Base-by-base conservation (phyloP, 768 basidiomycete genomes). In the Rubroboletus satanas region DNA sequence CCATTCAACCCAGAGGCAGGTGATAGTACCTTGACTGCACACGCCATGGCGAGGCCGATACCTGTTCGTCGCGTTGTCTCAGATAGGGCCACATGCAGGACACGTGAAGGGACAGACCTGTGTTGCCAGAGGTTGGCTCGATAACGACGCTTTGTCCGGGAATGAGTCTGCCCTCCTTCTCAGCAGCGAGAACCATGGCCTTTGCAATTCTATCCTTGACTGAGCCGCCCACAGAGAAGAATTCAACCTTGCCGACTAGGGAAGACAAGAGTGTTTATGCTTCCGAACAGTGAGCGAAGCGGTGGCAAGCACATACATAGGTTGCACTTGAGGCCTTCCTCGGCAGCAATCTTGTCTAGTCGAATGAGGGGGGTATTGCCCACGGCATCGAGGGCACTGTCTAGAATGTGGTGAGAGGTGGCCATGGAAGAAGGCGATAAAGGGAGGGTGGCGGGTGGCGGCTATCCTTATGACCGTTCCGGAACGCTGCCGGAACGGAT, bases 171-270 rank as follows among this genome's bases (percentile, higher is more conserved):
- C 94, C 95, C 33, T 92, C 86, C 51, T 78, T 77, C 77, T 99
- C 97, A 7, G 96, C 97, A n/a, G 87, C 82, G 60, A 93, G 87
- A 2, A 98, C 83, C 96, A 99, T 99, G 11, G 92, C 85, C 70
- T 93, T 95, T 28, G 94, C 95, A 50, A 98, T 96, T 55, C 95
- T 79, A 68, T 98, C 96, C 75, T 99, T 99, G 55, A 98, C 88
- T 3, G 90, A 93, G 3, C 96, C 96, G 10, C 96, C 97, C 2
- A 85, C 87, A 18, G 90, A 93, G 66, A 90, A 81, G 68, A 83
- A 98, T 64, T 99, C 96, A 15, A 90, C 78, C 72, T 97, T 98
- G 7, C 80, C 95, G 66, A 96, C 90, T 95, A n/a, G 5, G 33
- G 32, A 17, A 15, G 31, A 29, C 6, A 7, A 2, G 23, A 28